Evolutionary conservation across 768 basidiomycete genomes (phyloP).

Genomic region (Xerocomus brunneocitrinus): DNA sequence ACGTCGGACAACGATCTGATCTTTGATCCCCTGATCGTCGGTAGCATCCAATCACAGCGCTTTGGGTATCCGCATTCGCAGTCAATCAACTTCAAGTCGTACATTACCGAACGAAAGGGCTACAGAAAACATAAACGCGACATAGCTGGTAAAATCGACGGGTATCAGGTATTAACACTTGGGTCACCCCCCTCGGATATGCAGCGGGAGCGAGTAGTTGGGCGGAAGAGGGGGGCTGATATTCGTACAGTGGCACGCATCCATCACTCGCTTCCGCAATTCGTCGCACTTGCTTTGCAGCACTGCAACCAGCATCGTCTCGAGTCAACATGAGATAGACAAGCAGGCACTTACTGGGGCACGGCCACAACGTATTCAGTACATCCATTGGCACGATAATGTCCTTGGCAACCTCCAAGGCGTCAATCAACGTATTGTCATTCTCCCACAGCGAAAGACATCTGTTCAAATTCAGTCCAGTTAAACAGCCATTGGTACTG

Average conservation of each 20-base stretch:
- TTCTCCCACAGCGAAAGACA: slow-evolving; percentile 64
- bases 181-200: slow-evolving; percentile 25
- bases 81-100: slow-evolving; percentile 9
- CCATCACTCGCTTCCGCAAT: slow-evolving; percentile 44
- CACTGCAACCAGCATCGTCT: slow-evolving; percentile 30
- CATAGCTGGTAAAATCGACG: slow-evolving; percentile 17
- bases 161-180: slow-evolving; percentile 22
- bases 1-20: slow-evolving; percentile 24
- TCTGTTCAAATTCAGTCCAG: slow-evolving; percentile 30
- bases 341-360: slow-evolving; percentile 35
- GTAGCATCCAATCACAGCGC: slow-evolving; percentile 7
- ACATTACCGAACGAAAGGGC: slow-evolving; percentile 27
- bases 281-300: slow-evolving; percentile 46
- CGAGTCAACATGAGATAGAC: slow-evolving; percentile 1
- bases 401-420: slow-evolving; percentile 61
- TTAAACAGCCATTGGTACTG: neutral
- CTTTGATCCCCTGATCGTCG: slow-evolving; percentile 31
- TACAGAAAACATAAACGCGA: slow-evolving; percentile 21
- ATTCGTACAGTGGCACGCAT: slow-evolving; percentile 43
- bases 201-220: slow-evolving; percentile 36
- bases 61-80: neutral
- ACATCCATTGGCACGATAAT: slow-evolving; percentile 62
- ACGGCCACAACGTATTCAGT: slow-evolving; percentile 69
- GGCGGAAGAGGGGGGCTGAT: slow-evolving; percentile 40
- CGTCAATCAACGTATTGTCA: slow-evolving; percentile 52